Percentiles rank a stretch among this genome's conserved stretches.
These are phyloP conservation scores for Xenoacremonium recifei DNA, from an alignment of 2,329 filamentous ascomycete species.

Conservation along the genomic window DNA sequence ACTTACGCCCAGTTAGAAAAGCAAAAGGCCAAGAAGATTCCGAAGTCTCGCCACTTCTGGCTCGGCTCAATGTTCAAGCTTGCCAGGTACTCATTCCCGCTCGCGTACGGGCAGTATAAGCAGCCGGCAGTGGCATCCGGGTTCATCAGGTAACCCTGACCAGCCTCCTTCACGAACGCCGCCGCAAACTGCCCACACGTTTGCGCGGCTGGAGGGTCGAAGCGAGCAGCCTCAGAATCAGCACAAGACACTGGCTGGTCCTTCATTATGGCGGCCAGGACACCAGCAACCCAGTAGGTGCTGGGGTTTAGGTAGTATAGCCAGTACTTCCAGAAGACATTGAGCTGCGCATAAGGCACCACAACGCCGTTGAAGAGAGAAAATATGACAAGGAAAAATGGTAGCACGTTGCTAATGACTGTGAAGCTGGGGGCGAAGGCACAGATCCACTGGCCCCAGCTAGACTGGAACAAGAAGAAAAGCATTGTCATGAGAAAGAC, in stretches of 20 bases:
- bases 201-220: slow-evolving; percentile 62
- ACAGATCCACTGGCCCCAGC: slow-evolving; percentile 54
- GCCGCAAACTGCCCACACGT: slow-evolving; percentile 77
- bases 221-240: slow-evolving; percentile 30
- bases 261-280: slow-evolving; percentile 18
- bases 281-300: slow-evolving; percentile 20
- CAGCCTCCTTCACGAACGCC: slow-evolving; percentile 51
- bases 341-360: slow-evolving; percentile 67
- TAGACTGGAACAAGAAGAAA: slow-evolving; percentile 73
- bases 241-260: slow-evolving; percentile 39
- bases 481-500: slow-evolving; percentile 76
- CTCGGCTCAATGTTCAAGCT: too few relatives aligned
- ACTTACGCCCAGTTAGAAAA: too few relatives aligned
- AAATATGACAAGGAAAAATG: too few relatives aligned
- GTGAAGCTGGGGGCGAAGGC: too few relatives aligned
- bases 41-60: too few relatives aligned
- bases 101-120: slow-evolving; percentile 65
- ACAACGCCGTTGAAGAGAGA: slow-evolving; percentile 65
- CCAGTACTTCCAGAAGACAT: slow-evolving; percentile 31
- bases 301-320: slow-evolving; percentile 19
- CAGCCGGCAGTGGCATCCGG: slow-evolving; percentile 57
- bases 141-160: slow-evolving; percentile 62
- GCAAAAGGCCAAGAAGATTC: too few relatives aligned
- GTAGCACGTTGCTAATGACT: too few relatives aligned
- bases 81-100: too few relatives aligned